Evolutionary conservation across 441 rosid genomes (phyloP), one percentile per base, ranked within the genome.

Genomic region (Corymbia calophylla): DNA sequence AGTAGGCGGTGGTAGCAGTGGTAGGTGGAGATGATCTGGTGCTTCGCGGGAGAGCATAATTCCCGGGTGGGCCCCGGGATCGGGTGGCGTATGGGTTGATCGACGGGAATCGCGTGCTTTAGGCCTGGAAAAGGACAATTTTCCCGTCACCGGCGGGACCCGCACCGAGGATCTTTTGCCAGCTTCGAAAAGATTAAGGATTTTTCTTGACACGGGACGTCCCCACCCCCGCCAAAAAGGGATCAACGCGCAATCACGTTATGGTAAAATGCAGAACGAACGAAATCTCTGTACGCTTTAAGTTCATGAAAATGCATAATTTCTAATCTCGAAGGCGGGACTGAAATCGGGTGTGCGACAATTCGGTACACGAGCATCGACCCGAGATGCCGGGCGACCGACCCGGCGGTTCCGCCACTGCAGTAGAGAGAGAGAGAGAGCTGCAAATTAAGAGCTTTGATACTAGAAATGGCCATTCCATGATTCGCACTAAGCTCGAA

Each of bases 381-480:
- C 19, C 35, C 10, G 19, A 7, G 19, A 15, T 7, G 35, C 35
- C 35, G 1, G 19, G 5, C 19, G 0, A 9, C 19, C 55, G 7
- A 17, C 7, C 35, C 35, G 35, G 27, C 23, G 1, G 29, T 13
- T 21, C 13, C 15, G 1, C 16, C 3, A 11, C 49, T 3, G 5
- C 29, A 0, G 14, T 1, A 5, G 29, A 23, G 55, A 53, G 56
- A 17, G 60, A 2, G 39, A 64, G 39, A 4, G 21, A 64, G 19
- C 18, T 58, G 81, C 81, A 35, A 39, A 70, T 19, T 9, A 11
- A 32, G 47, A 18, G 27, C 47, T 8, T 5, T 68, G 39, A 32
- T 23, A 21, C 27, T n/a, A n/a, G n/a, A 39, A 77, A 77, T 39
- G 51, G 51, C 6, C 29, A 39, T 12, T 44, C 51, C 84, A 39